Evolutionary conservation across 2,329 filamentous ascomycete genomes (phyloP).

Genomic region (Colletotrichum trifolii): DNA sequence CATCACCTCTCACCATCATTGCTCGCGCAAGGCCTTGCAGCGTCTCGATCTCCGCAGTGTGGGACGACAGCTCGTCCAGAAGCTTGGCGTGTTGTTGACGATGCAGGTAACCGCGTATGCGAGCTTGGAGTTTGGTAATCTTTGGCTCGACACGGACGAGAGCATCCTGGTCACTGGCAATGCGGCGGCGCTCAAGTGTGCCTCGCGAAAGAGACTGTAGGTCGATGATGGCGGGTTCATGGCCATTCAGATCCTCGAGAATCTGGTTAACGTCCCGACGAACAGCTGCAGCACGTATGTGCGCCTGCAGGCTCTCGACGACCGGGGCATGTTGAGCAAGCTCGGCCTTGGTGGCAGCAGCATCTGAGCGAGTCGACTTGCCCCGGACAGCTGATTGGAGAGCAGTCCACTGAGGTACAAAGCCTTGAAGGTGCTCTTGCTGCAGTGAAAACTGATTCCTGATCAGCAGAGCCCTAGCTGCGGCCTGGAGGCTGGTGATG

Average conservation of each 20-base stretch:
- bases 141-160: conserved; percentile 68
- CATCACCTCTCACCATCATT: conserved; percentile 78
- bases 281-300: conserved; percentile 65
- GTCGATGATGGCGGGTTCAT: conserved; percentile 58
- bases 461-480: conserved; percentile 70
- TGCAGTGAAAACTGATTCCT: conserved; percentile 65
- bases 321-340: conserved; percentile 55
- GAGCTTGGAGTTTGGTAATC: conserved; percentile 74
- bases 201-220: conserved; percentile 72
- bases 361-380: conserved; percentile 56
- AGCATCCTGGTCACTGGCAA: conserved; percentile 61
- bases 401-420: conserved; percentile 61
- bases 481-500: conserved; percentile 72
- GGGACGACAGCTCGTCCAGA: conserved; percentile 75
- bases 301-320: conserved; percentile 61
- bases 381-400: conserved; percentile 62
- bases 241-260: conserved; percentile 59
- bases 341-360: conserved; percentile 59
- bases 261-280: conserved; percentile 60
- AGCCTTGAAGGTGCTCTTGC: conserved; percentile 61
- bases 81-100: conserved; percentile 71
- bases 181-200: conserved; percentile 65
- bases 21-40: conserved; percentile 83
- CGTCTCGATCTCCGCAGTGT: conserved; percentile 73
- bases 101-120: conserved; percentile 72